A percentile compares a stretch with the other conserved stretches of the same genome.
phyloP scores from a whole-genome alignment of 2,329 filamentous ascomycete species.

The Endothia cerciana region DNA sequence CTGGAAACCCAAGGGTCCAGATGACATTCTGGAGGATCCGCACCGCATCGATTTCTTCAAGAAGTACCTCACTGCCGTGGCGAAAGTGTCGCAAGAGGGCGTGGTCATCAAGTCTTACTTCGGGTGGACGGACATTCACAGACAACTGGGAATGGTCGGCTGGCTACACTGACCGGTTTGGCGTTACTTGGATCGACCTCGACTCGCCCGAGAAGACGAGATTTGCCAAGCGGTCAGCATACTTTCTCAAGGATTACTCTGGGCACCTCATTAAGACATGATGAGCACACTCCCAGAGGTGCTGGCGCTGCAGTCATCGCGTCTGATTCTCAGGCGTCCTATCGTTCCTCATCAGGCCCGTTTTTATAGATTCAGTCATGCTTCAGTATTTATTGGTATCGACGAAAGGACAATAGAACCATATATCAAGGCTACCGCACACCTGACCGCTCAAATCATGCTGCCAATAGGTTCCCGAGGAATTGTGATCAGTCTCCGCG shows the following conservation, averaged over 20 bases:
- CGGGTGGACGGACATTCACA: slow-evolving; percentile 47
- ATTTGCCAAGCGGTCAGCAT: slow-evolving; percentile 40
- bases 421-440: no score
- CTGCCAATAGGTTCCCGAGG: no score
- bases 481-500: no score
- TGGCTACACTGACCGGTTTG: slow-evolving; percentile 45
- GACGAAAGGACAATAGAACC: no score
- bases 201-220: slow-evolving; percentile 41
- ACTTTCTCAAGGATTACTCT: slow-evolving; percentile 38
- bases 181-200: slow-evolving; percentile 46
- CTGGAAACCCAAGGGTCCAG: slow-evolving; percentile 35
- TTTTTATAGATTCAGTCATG: no score
- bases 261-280: slow-evolving; percentile 35
- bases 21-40: slow-evolving; percentile 43
- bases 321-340: no score
- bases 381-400: no score
- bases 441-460: no score
- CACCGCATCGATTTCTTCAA: slow-evolving; percentile 45
- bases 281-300: not conserved
- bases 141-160: slow-evolving; percentile 52
- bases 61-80: slow-evolving; percentile 43
- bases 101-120: slow-evolving; percentile 46
- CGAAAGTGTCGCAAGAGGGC: slow-evolving; percentile 42
- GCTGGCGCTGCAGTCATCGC: not conserved
- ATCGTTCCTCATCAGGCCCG: no score